Evolutionary conservation across 164 flowering plant species (phyloP).

Genomic region (Kalanchoe fedtschenkoi): DNA sequence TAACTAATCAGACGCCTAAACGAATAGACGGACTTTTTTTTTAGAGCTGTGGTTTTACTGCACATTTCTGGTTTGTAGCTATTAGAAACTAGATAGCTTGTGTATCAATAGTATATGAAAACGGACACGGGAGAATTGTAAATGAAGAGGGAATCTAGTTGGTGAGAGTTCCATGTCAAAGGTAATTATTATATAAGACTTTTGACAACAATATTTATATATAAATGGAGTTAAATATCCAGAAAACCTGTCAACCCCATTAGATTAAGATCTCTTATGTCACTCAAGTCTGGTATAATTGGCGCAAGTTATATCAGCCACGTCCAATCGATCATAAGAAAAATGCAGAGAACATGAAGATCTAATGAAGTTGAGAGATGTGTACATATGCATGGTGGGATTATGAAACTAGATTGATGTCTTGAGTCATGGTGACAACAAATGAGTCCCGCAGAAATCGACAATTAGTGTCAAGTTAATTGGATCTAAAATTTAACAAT

Average conservation of each 20-base stretch:
- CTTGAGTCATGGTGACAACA: not conserved
- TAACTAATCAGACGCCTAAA: no score
- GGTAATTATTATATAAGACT: not conserved
- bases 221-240: not conserved
- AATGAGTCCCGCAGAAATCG: not conserved
- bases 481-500: not conserved
- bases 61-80: not conserved
- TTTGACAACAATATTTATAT: not conserved
- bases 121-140: not conserved
- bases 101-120: not conserved
- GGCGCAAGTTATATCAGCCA: not conserved
- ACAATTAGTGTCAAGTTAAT: not conserved
- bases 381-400: not conserved
- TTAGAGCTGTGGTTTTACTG: no score
- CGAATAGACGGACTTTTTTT: no score
- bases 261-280: not conserved
- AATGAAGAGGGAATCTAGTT: not conserved
- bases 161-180: conserved; percentile 1
- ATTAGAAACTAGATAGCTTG: not conserved
- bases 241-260: not conserved
- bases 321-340: not conserved
- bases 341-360: not conserved
- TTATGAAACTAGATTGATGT: not conserved
- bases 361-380: not conserved
- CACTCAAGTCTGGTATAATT: not conserved